phyloP scores from a whole-genome alignment of 345 rosid species.

The Reutealis trisperma region DNA sequence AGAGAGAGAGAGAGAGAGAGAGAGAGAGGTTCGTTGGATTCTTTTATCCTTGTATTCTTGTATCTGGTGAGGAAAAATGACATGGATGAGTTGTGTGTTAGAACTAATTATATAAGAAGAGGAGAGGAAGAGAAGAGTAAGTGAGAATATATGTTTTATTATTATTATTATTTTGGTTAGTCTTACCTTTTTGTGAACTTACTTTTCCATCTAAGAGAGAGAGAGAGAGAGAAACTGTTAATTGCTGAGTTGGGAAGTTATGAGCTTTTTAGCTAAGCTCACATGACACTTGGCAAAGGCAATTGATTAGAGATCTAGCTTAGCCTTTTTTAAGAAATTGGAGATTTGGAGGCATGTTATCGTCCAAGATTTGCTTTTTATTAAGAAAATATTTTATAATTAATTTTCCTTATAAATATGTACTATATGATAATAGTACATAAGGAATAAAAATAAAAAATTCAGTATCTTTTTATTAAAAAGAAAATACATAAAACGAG shows the following conservation, averaged over 20 bases:
- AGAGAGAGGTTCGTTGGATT: constrained; percentile 17
- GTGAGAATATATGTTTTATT: not conserved
- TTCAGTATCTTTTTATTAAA: too few relatives aligned
- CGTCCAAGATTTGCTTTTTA: not conserved
- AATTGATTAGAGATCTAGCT: not conserved
- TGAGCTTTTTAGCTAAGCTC: constrained; percentile 1
- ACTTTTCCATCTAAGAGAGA: too few relatives aligned
- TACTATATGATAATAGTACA: not conserved
- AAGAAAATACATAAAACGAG: too few relatives aligned
- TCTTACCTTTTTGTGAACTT: too few relatives aligned
- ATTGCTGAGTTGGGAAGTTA: too few relatives aligned
- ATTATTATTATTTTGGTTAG: too few relatives aligned
- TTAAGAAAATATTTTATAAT: not conserved
- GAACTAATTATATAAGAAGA: not conserved
- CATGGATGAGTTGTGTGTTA: not conserved
- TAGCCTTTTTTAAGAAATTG: not conserved
- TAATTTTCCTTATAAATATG: not conserved
- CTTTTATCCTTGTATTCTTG: not conserved
- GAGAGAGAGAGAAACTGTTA: too few relatives aligned
- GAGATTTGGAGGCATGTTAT: not conserved
- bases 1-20: too few relatives aligned
- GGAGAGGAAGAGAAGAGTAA: not conserved
- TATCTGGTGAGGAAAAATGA: not conserved
- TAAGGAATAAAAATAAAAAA: too few relatives aligned
- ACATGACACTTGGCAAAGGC: not conserved